Evolutionary conservation across 352 stramenopile genomes (phyloP), one percentile per base, ranked within the genome.

Genomic region (Globisporangium takayamanum): DNA sequence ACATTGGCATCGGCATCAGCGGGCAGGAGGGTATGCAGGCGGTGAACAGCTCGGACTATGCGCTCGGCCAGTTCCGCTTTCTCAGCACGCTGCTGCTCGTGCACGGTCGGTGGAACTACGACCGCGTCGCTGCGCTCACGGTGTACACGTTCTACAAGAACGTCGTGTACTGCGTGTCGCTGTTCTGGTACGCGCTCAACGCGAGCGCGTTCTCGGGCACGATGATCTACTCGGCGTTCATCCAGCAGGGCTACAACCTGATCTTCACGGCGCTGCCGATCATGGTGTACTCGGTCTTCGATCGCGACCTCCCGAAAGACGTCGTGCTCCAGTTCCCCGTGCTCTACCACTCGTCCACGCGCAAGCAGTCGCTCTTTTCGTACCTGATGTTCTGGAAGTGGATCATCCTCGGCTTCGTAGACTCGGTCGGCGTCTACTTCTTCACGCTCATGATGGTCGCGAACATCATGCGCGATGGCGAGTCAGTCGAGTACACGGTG

Each of bases 21-120:
- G 97, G 98, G 11, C 89, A 99, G 66, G 98, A 99, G 69, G 98
- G 98, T 18, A 92, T 98, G 60, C 97, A 99, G 69, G 98, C 87
- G 10, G 87, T 94, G 7, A 96, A 96, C 64, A 91, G 76, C 56
- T 91, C 78, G 0, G 87, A 96, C 55, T 96, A 93, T 54, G 79
- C 87, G 10, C 45, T 96, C 16, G 84, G 72, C 2, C 87, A 96
- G 53, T 96, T 96, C 63, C 74, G 80, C 0, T 94, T 90, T 65
- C 54, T 96, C 18, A 76, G 70, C 36, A 74, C 73, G 22, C 70
- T 96, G 45, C 74, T 96, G 44, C 57, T 96, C 37, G 72, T 87
- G 8, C 87, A 96, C 45, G 87, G 87, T 0, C 79, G 87, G 3
- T 96, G 83, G 85, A 94, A 94, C 66, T 96, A 95, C 63, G 75